These are phyloP conservation scores for Penicillium expansum DNA, from an alignment of 2,329 filamentous ascomycete species.

Conservation along the genomic window DNA sequence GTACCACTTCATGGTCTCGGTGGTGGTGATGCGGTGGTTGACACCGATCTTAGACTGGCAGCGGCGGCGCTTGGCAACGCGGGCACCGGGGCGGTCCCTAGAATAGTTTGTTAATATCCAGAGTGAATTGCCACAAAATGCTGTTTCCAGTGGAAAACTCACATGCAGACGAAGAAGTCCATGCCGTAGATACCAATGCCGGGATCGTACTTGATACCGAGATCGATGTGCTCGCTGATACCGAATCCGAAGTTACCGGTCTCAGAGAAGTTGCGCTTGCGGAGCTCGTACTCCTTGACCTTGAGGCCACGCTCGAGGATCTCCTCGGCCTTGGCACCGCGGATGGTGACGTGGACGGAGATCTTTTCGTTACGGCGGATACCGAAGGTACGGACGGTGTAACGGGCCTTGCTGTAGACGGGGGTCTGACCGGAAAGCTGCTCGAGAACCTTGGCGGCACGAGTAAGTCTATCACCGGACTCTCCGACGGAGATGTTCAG, in stretches of 20 bases:
- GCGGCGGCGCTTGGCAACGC: constrained; percentile 91
- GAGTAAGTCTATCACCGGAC: constrained; percentile 99
- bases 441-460: constrained; percentile 99
- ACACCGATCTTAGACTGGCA: constrained; percentile 81
- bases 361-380: constrained; percentile 99
- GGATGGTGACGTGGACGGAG: constrained; percentile 97
- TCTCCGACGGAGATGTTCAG: constrained; percentile 99
- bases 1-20: constrained; percentile 98
- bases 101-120: constrained; percentile 10
- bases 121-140: no score
- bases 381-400: constrained; percentile 99
- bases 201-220: constrained; percentile 99
- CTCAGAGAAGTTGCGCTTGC: constrained; percentile 99
- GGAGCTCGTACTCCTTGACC: constrained; percentile 99
- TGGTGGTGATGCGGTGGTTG: constrained; percentile 87
- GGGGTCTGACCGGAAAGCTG: constrained; percentile 99
- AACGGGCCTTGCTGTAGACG: constrained; percentile 99
- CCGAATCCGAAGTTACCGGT: constrained; percentile 99
- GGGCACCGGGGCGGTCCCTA: constrained; percentile 93
- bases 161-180: constrained; percentile 99
- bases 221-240: constrained; percentile 99
- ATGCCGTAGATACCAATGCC: constrained; percentile 99
- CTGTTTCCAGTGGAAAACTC: constrained; percentile 37
- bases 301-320: constrained; percentile 99
- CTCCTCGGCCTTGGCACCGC: constrained; percentile 98